Percentiles rank a stretch among this genome's conserved stretches.
Conservation (phyloP, 768 basidiomycete species). For the Fibroporia radiculosa region DNA sequence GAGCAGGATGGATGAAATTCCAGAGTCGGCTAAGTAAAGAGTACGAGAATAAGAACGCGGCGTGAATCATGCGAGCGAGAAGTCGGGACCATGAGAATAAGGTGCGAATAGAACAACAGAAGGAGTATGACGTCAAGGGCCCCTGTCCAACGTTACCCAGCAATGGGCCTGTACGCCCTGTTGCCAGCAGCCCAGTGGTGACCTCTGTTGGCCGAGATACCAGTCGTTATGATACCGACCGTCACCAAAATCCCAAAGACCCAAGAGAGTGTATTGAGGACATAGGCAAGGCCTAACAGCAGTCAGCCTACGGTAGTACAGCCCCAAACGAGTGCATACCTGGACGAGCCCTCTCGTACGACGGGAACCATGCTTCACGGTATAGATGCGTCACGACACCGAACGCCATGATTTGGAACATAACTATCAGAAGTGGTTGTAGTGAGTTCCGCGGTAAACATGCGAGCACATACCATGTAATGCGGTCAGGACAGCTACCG, state of each 20-base stretch:
- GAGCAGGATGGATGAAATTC: neutral
- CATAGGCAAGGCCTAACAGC: constrained; percentile 58
- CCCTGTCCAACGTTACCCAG: constrained; percentile 9
- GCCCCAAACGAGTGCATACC: constrained; percentile 34
- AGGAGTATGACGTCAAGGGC: too few species aligned
- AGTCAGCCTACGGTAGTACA: neutral
- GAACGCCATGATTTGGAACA: constrained; percentile 55
- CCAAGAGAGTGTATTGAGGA: constrained; percentile 58
- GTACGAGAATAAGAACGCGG: neutral
- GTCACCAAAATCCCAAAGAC: constrained; percentile 43
- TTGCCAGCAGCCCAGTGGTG: constrained; percentile 74
- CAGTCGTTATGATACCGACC: constrained; percentile 50
- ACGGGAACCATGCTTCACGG: constrained; percentile 33
- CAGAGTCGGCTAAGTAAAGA: constrained; percentile 1
- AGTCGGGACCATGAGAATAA: too few species aligned
- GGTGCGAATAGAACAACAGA: too few species aligned
- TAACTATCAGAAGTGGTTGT: too few species aligned
- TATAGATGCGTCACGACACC: constrained; percentile 57
- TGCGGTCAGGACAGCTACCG: constrained; percentile 55
- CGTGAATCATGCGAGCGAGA: too few species aligned
- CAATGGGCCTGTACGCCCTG: constrained; percentile 45
- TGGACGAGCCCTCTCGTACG: constrained; percentile 50
- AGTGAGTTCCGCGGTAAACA: constrained; percentile 6
- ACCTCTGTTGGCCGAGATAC: constrained; percentile 52
- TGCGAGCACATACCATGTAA: constrained; percentile 43